These are phyloP conservation scores for Phenoliferia sp. DNA, from an alignment of 1,284 basidiomycete genomes.

Conservation along the genomic window DNA sequence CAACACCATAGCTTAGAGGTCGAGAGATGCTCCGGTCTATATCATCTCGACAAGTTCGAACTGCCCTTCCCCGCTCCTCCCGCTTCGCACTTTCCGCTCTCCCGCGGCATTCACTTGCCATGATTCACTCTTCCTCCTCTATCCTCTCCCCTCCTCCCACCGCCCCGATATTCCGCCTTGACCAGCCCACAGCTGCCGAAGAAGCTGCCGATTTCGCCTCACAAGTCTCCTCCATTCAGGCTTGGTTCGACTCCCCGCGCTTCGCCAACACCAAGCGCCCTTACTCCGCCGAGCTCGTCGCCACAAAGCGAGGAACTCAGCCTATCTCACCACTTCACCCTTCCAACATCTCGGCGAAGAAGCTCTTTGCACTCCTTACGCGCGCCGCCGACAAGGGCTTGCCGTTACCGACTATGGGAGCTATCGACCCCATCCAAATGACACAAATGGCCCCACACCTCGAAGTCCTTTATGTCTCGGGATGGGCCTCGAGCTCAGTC, in stretches of 20 bases:
- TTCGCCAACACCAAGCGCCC: constrained; percentile 79
- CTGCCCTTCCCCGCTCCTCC: neutral
- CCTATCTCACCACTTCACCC: constrained; percentile 80
- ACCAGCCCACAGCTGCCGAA: constrained; percentile 58
- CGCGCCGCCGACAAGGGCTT: constrained; percentile 65
- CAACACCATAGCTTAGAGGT: too few species aligned
- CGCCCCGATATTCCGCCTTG: constrained; percentile 53
- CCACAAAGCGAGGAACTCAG: constrained; percentile 87
- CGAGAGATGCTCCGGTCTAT: neutral
- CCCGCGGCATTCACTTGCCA: neutral
- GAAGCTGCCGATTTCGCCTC: constrained; percentile 56
- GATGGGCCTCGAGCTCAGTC: constrained; percentile 71
- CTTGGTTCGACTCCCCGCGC: constrained; percentile 82
- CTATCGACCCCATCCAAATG: constrained; percentile 84
- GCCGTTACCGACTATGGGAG: constrained; percentile 38
- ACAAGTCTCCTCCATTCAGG: constrained; percentile 77
- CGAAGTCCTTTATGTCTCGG: constrained; percentile 91
- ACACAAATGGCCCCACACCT: constrained; percentile 92
- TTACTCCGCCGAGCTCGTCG: constrained; percentile 88
- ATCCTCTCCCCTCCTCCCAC: neutral
- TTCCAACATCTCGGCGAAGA: constrained; percentile 78
- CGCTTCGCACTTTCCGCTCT: neutral
- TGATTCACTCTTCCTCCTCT: neutral
- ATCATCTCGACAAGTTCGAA: neutral
- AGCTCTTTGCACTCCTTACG: constrained; percentile 68